Conservation (phyloP, 176 grass and related monocot species). For the Bromus sterilis region DNA sequence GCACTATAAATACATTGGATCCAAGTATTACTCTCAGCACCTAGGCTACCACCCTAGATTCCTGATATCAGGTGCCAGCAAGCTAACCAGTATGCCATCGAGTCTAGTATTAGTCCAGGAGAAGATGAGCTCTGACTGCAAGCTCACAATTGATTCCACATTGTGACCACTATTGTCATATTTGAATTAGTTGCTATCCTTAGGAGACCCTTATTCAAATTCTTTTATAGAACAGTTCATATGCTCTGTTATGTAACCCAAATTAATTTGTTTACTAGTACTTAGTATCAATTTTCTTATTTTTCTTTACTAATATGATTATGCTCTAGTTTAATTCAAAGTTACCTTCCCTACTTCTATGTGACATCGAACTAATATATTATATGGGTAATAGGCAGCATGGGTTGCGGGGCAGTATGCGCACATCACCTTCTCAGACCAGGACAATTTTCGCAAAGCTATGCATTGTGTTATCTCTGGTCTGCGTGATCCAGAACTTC, state of each 20-base stretch:
- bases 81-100: neutral
- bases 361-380: constrained; percentile 2
- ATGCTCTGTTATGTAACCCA: neutral
- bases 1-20: neutral
- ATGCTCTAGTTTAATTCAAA: constrained; percentile 1
- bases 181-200: neutral
- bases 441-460: constrained; percentile 65
- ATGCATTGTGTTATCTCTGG: constrained; percentile 81
- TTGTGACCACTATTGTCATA: neutral
- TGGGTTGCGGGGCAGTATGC: constrained; percentile 97
- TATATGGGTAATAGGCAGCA: constrained; percentile 54
- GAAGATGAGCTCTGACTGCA: neutral
- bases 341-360: neutral
- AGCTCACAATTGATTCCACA: neutral
- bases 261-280: neutral
- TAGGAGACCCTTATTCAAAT: neutral
- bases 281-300: neutral
- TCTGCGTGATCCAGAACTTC: constrained; percentile 79
- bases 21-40: neutral
- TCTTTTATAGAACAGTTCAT: neutral
- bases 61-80: neutral
- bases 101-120: neutral
- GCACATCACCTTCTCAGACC: constrained; percentile 73
- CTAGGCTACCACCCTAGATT: neutral
- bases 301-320: neutral